These are phyloP conservation scores for Astrothelium subdiscretum DNA, from an alignment of 495 filamentous ascomycete genomes.

Conservation along the genomic window DNA sequence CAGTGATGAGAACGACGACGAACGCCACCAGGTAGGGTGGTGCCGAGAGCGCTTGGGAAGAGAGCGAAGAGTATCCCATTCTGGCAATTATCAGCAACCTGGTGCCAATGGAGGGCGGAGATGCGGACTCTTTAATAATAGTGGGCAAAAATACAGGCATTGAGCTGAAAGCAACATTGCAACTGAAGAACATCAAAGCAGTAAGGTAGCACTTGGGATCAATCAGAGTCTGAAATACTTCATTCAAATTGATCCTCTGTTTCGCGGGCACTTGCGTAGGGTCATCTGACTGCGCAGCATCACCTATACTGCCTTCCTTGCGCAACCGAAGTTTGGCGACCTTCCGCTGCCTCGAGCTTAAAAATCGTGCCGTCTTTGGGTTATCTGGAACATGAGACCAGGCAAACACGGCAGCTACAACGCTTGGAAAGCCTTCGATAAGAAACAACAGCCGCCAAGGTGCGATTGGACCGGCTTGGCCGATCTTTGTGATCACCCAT, in stretches of 20 bases:
- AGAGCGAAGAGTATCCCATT: conserved; percentile 24
- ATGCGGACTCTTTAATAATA: conserved; percentile 18
- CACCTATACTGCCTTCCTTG: conserved; percentile 23
- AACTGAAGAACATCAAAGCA: conserved; percentile 39
- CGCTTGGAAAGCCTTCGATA: conserved; percentile 50
- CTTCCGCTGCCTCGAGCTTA: conserved; percentile 34
- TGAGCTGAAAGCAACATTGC: conserved; percentile 29
- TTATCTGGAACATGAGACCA: conserved; percentile 43
- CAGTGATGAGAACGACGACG: conserved; percentile 22
- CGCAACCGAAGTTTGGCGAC: conserved; percentile 41
- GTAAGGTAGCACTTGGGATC: conserved; percentile 61
- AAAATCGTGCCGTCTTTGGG: conserved; percentile 40
- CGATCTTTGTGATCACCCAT: conserved; percentile 41
- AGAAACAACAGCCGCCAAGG: conserved; percentile 51
- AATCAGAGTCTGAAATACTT: conserved; percentile 41
- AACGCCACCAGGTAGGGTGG: conserved; percentile 29
- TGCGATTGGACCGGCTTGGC: conserved; percentile 37
- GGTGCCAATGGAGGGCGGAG: too few species aligned
- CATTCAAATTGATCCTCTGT: conserved; percentile 34
- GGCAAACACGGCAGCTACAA: conserved; percentile 43
- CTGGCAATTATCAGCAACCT: background rate
- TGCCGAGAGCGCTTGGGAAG: conserved; percentile 27
- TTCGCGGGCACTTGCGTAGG: conserved; percentile 6
- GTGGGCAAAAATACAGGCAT: conserved; percentile 32
- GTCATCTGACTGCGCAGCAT: background rate